phyloP scores from a whole-genome alignment of 345 rosid species.

The Theobroma cacao region DNA sequence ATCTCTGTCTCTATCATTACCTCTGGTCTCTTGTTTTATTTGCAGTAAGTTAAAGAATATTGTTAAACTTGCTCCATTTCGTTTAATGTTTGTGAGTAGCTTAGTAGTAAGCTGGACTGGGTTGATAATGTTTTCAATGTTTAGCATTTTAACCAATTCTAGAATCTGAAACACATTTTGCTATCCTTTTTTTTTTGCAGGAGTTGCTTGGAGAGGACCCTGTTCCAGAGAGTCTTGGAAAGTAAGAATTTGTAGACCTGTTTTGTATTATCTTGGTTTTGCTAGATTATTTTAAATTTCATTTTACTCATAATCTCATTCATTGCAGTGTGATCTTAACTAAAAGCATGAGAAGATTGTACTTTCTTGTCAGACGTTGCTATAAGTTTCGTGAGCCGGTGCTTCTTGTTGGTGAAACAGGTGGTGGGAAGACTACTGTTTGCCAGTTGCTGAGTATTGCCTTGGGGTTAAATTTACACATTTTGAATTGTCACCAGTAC shows the following conservation, averaged over 20 bases:
- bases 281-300: slow-evolving; percentile 5
- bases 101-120: background rate
- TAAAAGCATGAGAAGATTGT: slow-evolving; percentile 79
- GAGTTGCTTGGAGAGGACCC: slow-evolving; percentile 41
- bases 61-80: background rate
- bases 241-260: slow-evolving; percentile 33
- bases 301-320: slow-evolving; percentile 11
- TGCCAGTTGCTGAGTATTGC: slow-evolving; percentile 70
- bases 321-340: slow-evolving; percentile 67
- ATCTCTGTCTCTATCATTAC: background rate
- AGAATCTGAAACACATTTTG: background rate
- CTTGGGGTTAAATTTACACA: slow-evolving; percentile 58
- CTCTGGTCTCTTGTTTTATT: background rate
- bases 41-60: background rate
- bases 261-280: slow-evolving; percentile 18
- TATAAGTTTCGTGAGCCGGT: slow-evolving; percentile 86
- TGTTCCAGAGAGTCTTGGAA: slow-evolving; percentile 25
- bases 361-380: slow-evolving; percentile 71
- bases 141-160: background rate
- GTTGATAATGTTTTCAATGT: background rate
- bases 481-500: slow-evolving; percentile 94
- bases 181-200: slow-evolving; percentile 26
- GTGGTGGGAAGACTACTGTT: slow-evolving; percentile 96
- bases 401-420: slow-evolving; percentile 98
- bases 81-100: background rate